phyloP scores from a whole-genome alignment of 192 early-diverging fungal genomes.

The Phycomyces blakesleeanus region DNA sequence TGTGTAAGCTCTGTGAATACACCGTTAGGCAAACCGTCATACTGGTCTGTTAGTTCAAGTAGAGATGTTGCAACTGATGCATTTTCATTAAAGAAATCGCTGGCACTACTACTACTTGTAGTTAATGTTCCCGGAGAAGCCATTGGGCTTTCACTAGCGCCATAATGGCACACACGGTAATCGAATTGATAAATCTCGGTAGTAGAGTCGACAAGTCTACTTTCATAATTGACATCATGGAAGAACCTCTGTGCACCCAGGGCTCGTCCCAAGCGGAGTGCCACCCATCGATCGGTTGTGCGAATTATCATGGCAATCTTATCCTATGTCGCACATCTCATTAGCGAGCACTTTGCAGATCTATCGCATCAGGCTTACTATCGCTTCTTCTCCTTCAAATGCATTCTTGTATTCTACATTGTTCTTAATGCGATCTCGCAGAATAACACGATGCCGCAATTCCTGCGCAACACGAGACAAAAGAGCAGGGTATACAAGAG shows the following conservation, averaged over 20 bases:
- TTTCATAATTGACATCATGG: constrained; percentile 85
- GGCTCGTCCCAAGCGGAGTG: constrained; percentile 80
- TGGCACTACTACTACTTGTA: neutral
- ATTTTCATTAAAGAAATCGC: constrained; percentile 10
- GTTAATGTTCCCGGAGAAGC: neutral
- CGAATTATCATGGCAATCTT: constrained; percentile 72
- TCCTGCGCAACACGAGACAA: constrained; percentile 66
- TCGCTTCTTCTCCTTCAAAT: constrained; percentile 85
- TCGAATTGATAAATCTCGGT: constrained; percentile 79
- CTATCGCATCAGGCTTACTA: constrained; percentile 51
- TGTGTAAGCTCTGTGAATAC: constrained; percentile 86
- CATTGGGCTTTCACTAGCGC: neutral
- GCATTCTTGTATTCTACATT: constrained; percentile 77
- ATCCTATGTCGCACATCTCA: constrained; percentile 15
- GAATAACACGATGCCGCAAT: constrained; percentile 57
- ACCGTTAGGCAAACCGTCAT: constrained; percentile 59
- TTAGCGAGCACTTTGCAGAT: neutral
- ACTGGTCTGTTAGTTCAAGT: constrained; percentile 9
- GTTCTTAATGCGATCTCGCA: constrained; percentile 67
- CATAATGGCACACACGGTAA: constrained; percentile 11
- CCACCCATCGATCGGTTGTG: constrained; percentile 83
- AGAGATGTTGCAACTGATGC: constrained; percentile 7
- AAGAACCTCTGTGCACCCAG: constrained; percentile 89
- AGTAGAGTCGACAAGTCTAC: constrained; percentile 75
- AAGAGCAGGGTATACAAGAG: constrained; percentile 72